Evolutionary conservation across 2,329 filamentous ascomycete genomes (phyloP), one percentile per base, ranked within the genome.

Genomic region (Lasiodiplodia gonubiensis): DNA sequence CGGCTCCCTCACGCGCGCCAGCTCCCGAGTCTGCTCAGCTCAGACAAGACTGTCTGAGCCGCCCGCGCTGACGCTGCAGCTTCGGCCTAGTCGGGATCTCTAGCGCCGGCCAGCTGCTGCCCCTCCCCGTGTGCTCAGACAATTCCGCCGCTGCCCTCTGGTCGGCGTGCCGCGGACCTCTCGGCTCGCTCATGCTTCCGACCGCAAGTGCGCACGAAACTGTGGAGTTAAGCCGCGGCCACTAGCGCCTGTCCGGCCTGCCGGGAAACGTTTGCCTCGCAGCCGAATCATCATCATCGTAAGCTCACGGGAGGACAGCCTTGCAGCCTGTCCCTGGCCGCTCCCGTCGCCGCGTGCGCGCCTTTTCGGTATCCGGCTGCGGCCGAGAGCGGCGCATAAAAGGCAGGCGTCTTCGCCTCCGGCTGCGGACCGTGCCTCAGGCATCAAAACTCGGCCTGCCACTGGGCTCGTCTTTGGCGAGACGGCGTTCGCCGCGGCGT

Each of bases 291-390:
- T n/a, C 55, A n/a, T n/a, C 57, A 27, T 23, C 14, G 27, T 16
- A 46, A 27, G 37, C 39, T 46, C 42, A 51, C 51, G 51, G 39
- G 63, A 65, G 52, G 42, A 21, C 42, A 37, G 23, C 52, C 64
- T 55, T 66, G 64, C 64, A 57, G 63, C 51, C 33, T 60, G 63
- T 57, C 39, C 64, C 52, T 66, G 64, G 49, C 30, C 18, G 39
- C 35, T 48, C n/a, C 23, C 18, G 42, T 25, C 23, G 42, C 42
- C 55, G 55, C 55, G 25, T 27, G 55, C 39, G 39, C 27, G 42
- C 48, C 35, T 61, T 61, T 61, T 61, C 48, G 57, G 57, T 46
- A 61, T 49, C 55, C 57, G 27, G 42, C 57, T 33, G 25, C 23
- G 57, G 39, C 57, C 42, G 57, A 49, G 16, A 18, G 14, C 10